Conservation (phyloP, 768 basidiomycete species). For the Kwoniella dendrophila region DNA sequence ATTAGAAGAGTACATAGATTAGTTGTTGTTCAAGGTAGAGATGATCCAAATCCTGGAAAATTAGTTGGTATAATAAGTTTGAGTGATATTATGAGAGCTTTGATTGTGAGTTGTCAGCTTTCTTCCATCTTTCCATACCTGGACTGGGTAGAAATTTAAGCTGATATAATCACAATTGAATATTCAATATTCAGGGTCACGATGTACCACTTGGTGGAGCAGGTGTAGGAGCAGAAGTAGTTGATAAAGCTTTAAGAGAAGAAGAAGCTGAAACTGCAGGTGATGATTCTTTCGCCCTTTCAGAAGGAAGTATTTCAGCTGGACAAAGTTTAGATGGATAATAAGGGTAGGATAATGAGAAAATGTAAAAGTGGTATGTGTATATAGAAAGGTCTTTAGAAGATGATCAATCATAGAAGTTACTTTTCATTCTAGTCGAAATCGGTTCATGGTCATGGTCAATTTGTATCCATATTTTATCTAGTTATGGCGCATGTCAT, state of each 20-base stretch:
- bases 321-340: conserved; percentile 10
- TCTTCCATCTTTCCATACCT: not conserved
- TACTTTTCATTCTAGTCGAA: too few relatives aligned
- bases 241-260: conserved; percentile 47
- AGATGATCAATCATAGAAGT: too few relatives aligned
- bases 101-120: conserved; percentile 46
- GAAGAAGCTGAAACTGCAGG: conserved; percentile 43
- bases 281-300: conserved; percentile 23
- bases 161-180: not conserved
- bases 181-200: conserved; percentile 29
- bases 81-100: conserved; percentile 54
- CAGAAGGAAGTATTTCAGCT: conserved; percentile 11
- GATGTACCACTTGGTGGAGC: conserved; percentile 51
- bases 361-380: not conserved
- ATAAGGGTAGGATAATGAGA: not conserved
- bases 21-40: conserved; percentile 75
- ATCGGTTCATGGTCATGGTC: too few relatives aligned
- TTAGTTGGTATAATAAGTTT: conserved; percentile 55
- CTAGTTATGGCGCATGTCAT: too few relatives aligned
- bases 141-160: not conserved
- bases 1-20: conserved; percentile 91
- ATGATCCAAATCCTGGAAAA: conserved; percentile 48
- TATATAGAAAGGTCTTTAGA: not conserved
- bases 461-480: too few relatives aligned
- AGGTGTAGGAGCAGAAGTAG: conserved; percentile 53